These are phyloP conservation scores for Laburnicola sp. DNA, from an alignment of 2,329 filamentous ascomycete species.

Conservation along the genomic window DNA sequence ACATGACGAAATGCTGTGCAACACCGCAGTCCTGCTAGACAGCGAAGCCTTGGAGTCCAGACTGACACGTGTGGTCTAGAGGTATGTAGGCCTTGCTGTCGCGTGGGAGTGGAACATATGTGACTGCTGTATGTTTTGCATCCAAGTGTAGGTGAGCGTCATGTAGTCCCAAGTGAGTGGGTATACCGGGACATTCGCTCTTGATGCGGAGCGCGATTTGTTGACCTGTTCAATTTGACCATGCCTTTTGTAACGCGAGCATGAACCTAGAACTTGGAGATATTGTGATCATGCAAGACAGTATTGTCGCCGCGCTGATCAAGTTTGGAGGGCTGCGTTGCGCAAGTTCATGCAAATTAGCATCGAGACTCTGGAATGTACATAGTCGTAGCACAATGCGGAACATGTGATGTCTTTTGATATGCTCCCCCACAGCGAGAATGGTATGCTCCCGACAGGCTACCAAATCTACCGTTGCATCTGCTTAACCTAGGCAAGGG, in stretches of 20 bases:
- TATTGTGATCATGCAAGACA: too few species aligned
- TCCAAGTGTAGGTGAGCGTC: not conserved
- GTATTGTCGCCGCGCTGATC: too few species aligned
- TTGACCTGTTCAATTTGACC: not conserved
- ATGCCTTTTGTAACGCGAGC: not conserved
- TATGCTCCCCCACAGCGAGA: not conserved
- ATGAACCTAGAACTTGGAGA: not conserved
- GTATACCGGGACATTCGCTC: not conserved
- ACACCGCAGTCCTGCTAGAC: slow-evolving; percentile 1
- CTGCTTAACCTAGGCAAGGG: not conserved
- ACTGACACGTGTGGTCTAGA: not conserved
- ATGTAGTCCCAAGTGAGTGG: not conserved
- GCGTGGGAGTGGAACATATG: slow-evolving; percentile 1
- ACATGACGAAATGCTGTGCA: slow-evolving; percentile 6
- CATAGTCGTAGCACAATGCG: not conserved
- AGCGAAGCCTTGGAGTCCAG: not conserved
- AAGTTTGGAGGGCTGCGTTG: not conserved
- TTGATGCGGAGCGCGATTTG: not conserved
- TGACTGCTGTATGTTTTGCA: not conserved
- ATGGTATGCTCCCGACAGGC: not conserved
- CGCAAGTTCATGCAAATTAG: not conserved
- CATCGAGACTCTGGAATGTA: slow-evolving; percentile 3
- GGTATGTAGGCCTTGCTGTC: not conserved
- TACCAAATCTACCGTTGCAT: not conserved
- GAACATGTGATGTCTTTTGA: not conserved